Conservation (phyloP, 495 filamentous ascomycete genomes). For the Aspergillus steynii region DNA sequence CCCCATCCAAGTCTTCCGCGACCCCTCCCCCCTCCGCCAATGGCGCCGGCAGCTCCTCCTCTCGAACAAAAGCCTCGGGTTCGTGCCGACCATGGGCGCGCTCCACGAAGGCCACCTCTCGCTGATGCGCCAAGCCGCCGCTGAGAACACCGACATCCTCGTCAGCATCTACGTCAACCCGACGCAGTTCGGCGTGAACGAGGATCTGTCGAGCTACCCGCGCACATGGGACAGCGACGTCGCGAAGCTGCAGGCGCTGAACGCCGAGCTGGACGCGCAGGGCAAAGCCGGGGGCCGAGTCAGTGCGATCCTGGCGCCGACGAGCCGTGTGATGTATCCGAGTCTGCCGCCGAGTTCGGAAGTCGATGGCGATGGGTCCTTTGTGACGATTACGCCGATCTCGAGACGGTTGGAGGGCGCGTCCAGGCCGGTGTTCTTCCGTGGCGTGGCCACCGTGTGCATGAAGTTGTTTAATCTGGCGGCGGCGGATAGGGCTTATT, state of each 20-base stretch:
- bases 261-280: conserved; percentile 63
- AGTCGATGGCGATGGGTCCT: conserved; percentile 74
- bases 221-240: conserved; percentile 84
- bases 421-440: conserved; percentile 90
- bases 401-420: conserved; percentile 78
- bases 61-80: conserved; percentile 70
- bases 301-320: conserved; percentile 82
- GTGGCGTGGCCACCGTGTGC: conserved; percentile 93
- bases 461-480: conserved; percentile 97
- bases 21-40: conserved; percentile 67
- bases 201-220: conserved; percentile 86
- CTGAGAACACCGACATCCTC: conserved; percentile 80
- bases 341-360: conserved; percentile 79
- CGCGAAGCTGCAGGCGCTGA: conserved; percentile 62
- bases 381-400: conserved; percentile 90
- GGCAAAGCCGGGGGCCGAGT: conserved; percentile 63
- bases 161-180: conserved; percentile 95
- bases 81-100: conserved; percentile 97
- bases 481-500: conserved; percentile 84
- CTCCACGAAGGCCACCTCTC: conserved; percentile 89
- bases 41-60: conserved; percentile 68
- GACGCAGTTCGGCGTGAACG: conserved; percentile 88
- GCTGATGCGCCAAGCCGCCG: conserved; percentile 80
- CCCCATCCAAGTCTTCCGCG: conserved; percentile 69
- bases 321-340: conserved; percentile 83